Evolutionary conservation across 2,329 filamentous ascomycete species (phyloP).

Genomic region (Paracoccidioides lutzii): DNA sequence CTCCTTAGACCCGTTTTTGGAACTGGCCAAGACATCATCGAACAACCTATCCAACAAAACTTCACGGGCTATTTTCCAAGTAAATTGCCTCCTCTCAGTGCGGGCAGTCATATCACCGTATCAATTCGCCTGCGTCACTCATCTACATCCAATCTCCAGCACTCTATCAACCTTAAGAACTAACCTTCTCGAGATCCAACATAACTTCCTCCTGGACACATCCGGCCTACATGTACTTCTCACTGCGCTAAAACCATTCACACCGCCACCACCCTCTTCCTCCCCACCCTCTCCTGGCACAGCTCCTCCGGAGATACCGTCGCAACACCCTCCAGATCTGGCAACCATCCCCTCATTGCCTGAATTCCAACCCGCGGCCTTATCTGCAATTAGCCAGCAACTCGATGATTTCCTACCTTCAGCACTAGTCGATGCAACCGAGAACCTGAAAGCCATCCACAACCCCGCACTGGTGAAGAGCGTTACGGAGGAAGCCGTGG

Average conservation of each 20-base stretch:
- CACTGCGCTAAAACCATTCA: conserved; percentile 38
- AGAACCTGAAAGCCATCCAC: conserved; percentile 62
- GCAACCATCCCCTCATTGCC: conserved; percentile 42
- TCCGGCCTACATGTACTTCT: conserved; percentile 61
- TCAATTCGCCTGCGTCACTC: conserved; percentile 49
- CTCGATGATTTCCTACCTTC: conserved; percentile 87
- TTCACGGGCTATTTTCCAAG: conserved; percentile 37
- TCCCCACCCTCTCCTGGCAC: not conserved
- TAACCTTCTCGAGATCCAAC: conserved; percentile 55
- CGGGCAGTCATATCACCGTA: conserved; percentile 26
- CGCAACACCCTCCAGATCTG: conserved; percentile 32
- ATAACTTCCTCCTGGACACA: conserved; percentile 56
- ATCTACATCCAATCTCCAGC: conserved; percentile 45
- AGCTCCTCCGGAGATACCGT: not conserved
- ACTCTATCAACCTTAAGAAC: conserved; percentile 34
- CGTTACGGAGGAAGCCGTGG: conserved; percentile 71
- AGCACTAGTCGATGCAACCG: conserved; percentile 80
- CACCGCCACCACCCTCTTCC: conserved; percentile 9
- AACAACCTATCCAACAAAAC: conserved; percentile 25
- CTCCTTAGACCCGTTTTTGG: conserved; percentile 74
- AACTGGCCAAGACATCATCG: conserved; percentile 45
- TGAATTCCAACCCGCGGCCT: conserved; percentile 45
- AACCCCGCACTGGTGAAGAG: conserved; percentile 58
- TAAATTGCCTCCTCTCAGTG: conserved; percentile 35
- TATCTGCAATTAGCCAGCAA: conserved; percentile 58